These are phyloP conservation scores for Spizellomyces sp. DNA, from an alignment of 192 early-diverging fungal genomes.

Conservation along the genomic window DNA sequence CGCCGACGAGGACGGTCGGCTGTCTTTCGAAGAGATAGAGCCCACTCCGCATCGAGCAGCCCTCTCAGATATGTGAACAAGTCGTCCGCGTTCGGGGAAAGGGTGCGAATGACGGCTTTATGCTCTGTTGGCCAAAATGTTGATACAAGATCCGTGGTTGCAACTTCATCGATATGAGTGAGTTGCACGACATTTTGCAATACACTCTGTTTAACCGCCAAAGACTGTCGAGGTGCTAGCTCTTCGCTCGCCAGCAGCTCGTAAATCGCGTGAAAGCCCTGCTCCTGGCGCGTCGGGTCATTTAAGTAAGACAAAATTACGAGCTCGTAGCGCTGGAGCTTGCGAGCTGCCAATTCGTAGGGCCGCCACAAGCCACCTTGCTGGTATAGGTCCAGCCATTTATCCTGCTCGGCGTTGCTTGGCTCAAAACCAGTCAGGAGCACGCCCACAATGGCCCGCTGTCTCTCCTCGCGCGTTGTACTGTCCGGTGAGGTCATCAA, in stretches of 20 bases:
- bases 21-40: neutral
- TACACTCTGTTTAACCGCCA: slow-evolving; percentile 27
- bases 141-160: slow-evolving; percentile 34
- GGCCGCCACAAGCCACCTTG: slow-evolving; percentile 38
- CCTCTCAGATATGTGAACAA: slow-evolving; percentile 33
- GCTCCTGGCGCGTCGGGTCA: slow-evolving; percentile 24
- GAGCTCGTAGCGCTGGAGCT: slow-evolving; percentile 24
- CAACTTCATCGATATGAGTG: slow-evolving; percentile 25
- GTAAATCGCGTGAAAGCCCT: slow-evolving; percentile 25
- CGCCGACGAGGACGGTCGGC: neutral
- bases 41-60: slow-evolving; percentile 35
- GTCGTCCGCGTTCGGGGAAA: slow-evolving; percentile 17
- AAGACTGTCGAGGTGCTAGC: slow-evolving; percentile 24
- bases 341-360: slow-evolving; percentile 33
- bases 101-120: slow-evolving; percentile 18
- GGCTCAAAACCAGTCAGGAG: slow-evolving; percentile 27
- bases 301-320: slow-evolving; percentile 42
- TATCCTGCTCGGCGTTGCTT: slow-evolving; percentile 22
- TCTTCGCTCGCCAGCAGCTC: slow-evolving; percentile 19
- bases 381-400: slow-evolving; percentile 21
- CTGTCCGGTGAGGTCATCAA: slow-evolving; percentile 15
- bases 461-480: slow-evolving; percentile 27
- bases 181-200: slow-evolving; percentile 21
- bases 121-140: slow-evolving; percentile 31
- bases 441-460: slow-evolving; percentile 39